Conservation (phyloP, 768 basidiomycete genomes). For the Hericium rajendrae region DNA sequence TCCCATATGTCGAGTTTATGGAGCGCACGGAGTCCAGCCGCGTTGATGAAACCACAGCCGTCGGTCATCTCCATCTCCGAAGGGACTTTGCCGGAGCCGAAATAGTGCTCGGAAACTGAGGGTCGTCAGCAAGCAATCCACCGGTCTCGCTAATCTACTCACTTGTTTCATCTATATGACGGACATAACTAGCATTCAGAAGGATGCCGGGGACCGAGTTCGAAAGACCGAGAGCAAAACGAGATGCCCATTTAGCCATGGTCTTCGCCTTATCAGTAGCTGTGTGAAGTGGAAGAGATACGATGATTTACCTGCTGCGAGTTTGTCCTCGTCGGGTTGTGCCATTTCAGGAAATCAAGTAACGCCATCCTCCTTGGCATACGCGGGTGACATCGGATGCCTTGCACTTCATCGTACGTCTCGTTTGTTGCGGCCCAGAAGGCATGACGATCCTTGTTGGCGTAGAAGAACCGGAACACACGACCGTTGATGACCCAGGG, state of each 20-base stretch:
- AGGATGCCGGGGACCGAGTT: constrained; percentile 50
- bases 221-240: constrained; percentile 52
- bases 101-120: constrained; percentile 19
- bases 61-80: constrained; percentile 46
- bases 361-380: constrained; percentile 22
- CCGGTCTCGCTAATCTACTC: constrained; percentile 8
- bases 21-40: constrained; percentile 29
- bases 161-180: constrained; percentile 40
- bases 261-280: constrained; percentile 26
- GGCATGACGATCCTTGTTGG: constrained; percentile 43
- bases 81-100: constrained; percentile 15
- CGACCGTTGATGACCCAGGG: constrained; percentile 44
- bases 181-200: constrained; percentile 29
- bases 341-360: constrained; percentile 41
- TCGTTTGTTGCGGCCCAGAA: constrained; percentile 52
- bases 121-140: neutral
- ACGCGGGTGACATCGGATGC: neutral
- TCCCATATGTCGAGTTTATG: constrained; percentile 14
- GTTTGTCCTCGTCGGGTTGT: constrained; percentile 42
- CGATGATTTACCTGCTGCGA: constrained; percentile 35
- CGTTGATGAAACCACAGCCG: constrained; percentile 65
- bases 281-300: neutral
- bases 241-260: constrained; percentile 54
- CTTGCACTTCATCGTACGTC: constrained; percentile 9
- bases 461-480: constrained; percentile 52